A percentile compares a stretch with the other conserved stretches of the same genome.
phyloP scores from a whole-genome alignment of 345 rosid genomes.

The Xanthoceras sorbifolium region DNA sequence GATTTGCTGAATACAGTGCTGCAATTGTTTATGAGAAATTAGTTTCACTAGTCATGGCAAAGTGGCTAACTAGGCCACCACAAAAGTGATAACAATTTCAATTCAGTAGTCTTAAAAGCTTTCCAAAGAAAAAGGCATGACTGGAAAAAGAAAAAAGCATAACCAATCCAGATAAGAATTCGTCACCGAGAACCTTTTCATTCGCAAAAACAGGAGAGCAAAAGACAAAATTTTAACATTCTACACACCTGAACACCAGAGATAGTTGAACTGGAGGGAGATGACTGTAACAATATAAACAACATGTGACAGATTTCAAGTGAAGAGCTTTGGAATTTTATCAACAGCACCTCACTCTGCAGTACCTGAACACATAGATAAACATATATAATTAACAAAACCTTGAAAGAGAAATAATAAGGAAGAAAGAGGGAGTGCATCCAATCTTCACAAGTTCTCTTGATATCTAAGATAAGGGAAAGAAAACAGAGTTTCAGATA shows the following conservation, averaged over 20 bases:
- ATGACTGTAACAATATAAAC: slow-evolving; percentile 47
- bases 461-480: neutral
- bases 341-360: slow-evolving; percentile 52
- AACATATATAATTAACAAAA: neutral
- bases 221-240: neutral
- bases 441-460: slow-evolving; percentile 1
- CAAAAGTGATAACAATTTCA: slow-evolving; percentile 1
- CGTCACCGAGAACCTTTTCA: neutral
- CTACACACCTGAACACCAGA: slow-evolving; percentile 60
- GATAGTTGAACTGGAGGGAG: slow-evolving; percentile 46
- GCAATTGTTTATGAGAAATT: slow-evolving; percentile 34
- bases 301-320: slow-evolving; percentile 61
- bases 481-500: neutral
- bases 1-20: slow-evolving; percentile 70
- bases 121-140: slow-evolving; percentile 3
- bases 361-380: slow-evolving; percentile 53
- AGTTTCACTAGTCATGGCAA: slow-evolving; percentile 24
- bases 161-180: slow-evolving; percentile 10
- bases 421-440: neutral
- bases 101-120: slow-evolving; percentile 12
- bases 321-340: slow-evolving; percentile 59
- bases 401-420: neutral
- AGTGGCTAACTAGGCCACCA: slow-evolving; percentile 6
- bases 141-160: neutral
- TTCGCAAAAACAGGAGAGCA: neutral